These are phyloP conservation scores for Trichophyton benhamiae DNA, from an alignment of 2,329 filamentous ascomycete genomes.

Conservation along the genomic window DNA sequence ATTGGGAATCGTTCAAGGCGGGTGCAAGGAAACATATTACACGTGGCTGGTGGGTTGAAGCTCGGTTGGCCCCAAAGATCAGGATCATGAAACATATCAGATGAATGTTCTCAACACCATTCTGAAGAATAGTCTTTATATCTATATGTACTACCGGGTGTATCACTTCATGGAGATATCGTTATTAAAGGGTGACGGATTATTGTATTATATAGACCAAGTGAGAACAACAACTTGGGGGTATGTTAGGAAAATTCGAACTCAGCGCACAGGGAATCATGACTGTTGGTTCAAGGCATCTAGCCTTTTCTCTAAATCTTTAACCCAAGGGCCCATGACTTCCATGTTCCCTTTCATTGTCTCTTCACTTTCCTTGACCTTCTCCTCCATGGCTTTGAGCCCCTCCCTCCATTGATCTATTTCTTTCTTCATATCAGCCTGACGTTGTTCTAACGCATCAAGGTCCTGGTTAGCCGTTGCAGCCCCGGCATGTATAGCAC, in stretches of 20 bases:
- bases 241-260: background rate
- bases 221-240: background rate
- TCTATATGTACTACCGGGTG: background rate
- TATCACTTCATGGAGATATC: no score
- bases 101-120: background rate
- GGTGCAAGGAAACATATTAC: conserved; percentile 24
- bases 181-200: no score
- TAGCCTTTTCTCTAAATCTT: conserved; percentile 69
- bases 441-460: conserved; percentile 62
- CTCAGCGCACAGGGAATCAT: background rate
- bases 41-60: conserved; percentile 43
- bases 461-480: conserved; percentile 68
- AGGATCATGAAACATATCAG: conserved; percentile 35
- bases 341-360: conserved; percentile 68
- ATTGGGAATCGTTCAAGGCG: conserved; percentile 21
- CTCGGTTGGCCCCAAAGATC: conserved; percentile 43
- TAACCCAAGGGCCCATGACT: conserved; percentile 80
- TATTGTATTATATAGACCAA: no score
- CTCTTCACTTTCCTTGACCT: conserved; percentile 56
- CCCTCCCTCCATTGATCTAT: conserved; percentile 78
- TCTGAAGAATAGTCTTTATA: background rate
- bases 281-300: conserved; percentile 39
- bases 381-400: conserved; percentile 62
- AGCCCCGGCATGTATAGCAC: conserved; percentile 75
- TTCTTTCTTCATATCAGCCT: conserved; percentile 70